Base-by-base conservation (phyloP, 1,139 yeast genomes). In the Tardiomyces depauwii region DNA sequence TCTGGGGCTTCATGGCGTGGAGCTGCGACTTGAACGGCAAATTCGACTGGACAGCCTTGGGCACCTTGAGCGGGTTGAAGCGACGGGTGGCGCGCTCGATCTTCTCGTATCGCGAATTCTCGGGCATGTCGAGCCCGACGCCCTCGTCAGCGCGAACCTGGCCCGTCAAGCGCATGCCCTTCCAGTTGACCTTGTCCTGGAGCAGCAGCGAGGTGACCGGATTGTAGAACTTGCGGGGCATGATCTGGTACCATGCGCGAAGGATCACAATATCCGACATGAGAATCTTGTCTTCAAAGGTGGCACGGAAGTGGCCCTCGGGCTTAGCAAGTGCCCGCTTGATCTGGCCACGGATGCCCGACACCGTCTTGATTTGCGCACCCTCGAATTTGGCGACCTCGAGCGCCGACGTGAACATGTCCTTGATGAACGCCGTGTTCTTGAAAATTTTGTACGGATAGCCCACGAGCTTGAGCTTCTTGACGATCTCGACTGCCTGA, bases 341-440 rank as follows among this genome's bases (percentile, higher is more conserved):
- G 56, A 93, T 89, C 65, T 93, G 98, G 63, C 99, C 99, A 57
- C 98, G 73, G 50, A 93, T 87, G 48, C 99, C 98, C 2, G 96
- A 86, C 5, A 93, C 98, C 0, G 98, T 91, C 64, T 89, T 82
- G 59, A 93, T 86, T 40, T 89, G 82, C 0, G 98, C 98, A 48
- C 99, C 99, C 70, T 93, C 98, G 61, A 93, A 93, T 63, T 89
- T 86, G 42, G 97, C 97, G 48, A 89, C 96, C 67, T 93, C 99
- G 65, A 93, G 73, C 0, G 95, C 76, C 49, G 93, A 82, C 25
- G 82, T 74, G 63, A 93, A 93, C 99, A 93, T 93, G 60, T 89
- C 97, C 65, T 87, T 89, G 60, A 93, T 81, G 61, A 93, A 93
- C 1, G 98, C 98, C 2, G 98, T 93, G 67, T 91, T 93, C 60